Base-by-base conservation (phyloP, 352 stramenopile species). In the Phytophthora idaei region DNA sequence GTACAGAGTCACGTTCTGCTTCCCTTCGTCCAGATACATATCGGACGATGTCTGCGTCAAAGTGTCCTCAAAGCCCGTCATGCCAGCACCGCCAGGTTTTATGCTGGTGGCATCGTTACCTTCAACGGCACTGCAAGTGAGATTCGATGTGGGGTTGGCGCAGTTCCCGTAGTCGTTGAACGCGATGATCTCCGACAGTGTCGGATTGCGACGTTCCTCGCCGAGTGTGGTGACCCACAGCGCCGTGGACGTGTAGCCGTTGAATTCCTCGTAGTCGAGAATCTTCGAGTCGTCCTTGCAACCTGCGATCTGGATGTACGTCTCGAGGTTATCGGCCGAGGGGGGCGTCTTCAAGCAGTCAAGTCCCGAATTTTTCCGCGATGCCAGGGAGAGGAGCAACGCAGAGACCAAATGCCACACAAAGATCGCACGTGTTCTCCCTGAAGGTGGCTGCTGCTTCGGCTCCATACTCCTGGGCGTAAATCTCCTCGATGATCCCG, bases 221-320 rank as follows among this genome's bases (percentile, higher is more conserved):
- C 79, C 78, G 9, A 90, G 73, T 42, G 36, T 42, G 34, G 65
- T 76, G 49, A 76, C 76, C 80, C 79, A 92, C 46, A 81, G 55
- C 5, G 83, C 64, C 15, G 74, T 67, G 5, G 57, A 62, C 6
- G 34, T 80, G 59, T 67, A 75, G 45, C 83, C 83, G 44, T 91
- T 64, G 69, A 84, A 93, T 65, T 81, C 52, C 17, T 83, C 63
- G 66, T 89, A 93, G 61, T 84, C 76, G 31, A 77, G 72, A 31
- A 90, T 89, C 44, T 77, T 61, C 12, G 46, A 64, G 12, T 63
- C 51, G 36, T 93, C 82, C 48, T 88, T 72, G 37, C 84, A 93
- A 52, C 84, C 84, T 37, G 85, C 90, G 58, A 68, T 69, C 48
- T 91, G 74, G 36, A 80, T 73, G 64, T 84, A 91, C 15, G 53